Conservation (phyloP, 148 eudicot genomes). For the Oxyria digyna region DNA sequence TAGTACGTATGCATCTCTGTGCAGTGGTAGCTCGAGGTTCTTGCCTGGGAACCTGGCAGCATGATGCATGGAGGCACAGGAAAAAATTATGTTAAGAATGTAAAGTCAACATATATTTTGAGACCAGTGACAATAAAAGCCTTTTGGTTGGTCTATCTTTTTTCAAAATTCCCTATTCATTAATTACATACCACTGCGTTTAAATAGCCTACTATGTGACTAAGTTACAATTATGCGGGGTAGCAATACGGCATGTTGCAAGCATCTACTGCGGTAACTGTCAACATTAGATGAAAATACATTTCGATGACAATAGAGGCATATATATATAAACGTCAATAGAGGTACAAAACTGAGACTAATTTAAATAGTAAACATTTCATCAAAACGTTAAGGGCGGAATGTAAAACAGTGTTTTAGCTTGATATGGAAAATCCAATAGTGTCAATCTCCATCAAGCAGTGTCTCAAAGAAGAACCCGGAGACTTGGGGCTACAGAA, state of each 20-base stretch:
- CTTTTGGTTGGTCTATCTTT: not conserved
- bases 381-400: not conserved
- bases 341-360: not conserved
- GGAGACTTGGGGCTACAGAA: not conserved
- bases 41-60: conserved; percentile 64
- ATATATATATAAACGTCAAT: not conserved
- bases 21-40: conserved; percentile 83
- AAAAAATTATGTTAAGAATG: not conserved
- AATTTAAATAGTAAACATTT: not conserved
- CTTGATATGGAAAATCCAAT: not conserved
- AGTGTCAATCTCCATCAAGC: not conserved
- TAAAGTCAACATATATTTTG: not conserved
- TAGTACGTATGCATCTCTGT: conserved; percentile 92
- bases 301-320: not conserved
- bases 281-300: not conserved
- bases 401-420: not conserved
- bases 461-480: not conserved
- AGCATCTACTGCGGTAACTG: not conserved
- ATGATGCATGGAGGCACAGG: not conserved
- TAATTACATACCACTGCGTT: not conserved
- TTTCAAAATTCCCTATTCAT: not conserved
- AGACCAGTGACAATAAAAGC: not conserved
- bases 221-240: not conserved
- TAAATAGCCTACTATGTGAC: not conserved
- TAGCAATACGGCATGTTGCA: not conserved